Percentiles rank a stretch among this genome's conserved stretches.
phyloP scores from a whole-genome alignment of 2,329 filamentous ascomycete species.

The Chrysosporium keratinophilum region DNA sequence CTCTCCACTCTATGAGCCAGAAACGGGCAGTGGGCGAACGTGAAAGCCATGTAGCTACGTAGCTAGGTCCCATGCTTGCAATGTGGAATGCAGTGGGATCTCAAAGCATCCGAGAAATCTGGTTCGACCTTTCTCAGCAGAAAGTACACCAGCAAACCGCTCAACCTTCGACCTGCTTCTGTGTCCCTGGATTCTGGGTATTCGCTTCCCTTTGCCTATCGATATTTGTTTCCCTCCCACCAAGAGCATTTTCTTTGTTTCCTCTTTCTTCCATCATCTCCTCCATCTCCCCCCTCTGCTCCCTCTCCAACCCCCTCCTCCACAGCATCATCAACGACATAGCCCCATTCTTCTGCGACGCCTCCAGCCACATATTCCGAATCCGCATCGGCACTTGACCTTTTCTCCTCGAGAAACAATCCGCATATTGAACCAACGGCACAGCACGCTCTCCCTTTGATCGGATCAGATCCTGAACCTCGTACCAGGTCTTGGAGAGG shows the following conservation, averaged over 20 bases:
- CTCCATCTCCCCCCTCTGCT: background rate
- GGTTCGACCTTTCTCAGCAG: too few relatives aligned
- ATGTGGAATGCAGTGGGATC: too few relatives aligned
- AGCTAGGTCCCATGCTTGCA: too few relatives aligned
- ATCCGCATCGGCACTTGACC: constrained; percentile 15
- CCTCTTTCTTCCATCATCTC: background rate
- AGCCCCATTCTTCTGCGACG: constrained; percentile 21
- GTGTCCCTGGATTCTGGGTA: background rate
- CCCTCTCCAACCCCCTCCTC: constrained; percentile 5
- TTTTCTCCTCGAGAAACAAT: constrained; percentile 26
- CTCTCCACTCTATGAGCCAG: too few relatives aligned
- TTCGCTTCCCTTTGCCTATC: too few relatives aligned
- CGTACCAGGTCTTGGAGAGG: constrained; percentile 18
- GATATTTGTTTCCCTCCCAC: background rate
- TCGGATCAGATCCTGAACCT: constrained; percentile 25
- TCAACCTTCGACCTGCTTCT: background rate
- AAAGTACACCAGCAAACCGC: background rate
- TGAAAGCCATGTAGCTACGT: too few relatives aligned
- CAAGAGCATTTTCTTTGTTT: background rate
- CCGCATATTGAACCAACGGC: constrained; percentile 25
- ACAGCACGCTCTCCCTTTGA: constrained; percentile 12
- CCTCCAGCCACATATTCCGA: constrained; percentile 17
- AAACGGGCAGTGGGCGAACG: too few relatives aligned
- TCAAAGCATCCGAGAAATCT: too few relatives aligned
- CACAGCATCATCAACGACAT: constrained; percentile 13